A percentile compares a stretch with the other conserved stretches of the same genome.
phyloP scores from a whole-genome alignment of 495 filamentous ascomycete genomes.

The Hamigera avellanea region DNA sequence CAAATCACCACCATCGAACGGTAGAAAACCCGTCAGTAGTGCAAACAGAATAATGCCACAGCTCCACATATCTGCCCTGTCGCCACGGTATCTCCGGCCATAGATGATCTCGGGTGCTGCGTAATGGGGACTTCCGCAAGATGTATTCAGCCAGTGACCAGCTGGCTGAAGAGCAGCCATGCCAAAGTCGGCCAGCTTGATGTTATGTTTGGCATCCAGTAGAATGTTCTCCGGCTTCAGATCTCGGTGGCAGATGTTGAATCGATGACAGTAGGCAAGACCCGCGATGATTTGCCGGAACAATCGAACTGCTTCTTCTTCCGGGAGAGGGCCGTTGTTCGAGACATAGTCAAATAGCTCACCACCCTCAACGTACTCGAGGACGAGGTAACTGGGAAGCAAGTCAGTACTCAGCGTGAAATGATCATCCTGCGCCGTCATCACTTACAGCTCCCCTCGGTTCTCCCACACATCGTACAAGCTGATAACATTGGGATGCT shows the following conservation, averaged over 20 bases:
- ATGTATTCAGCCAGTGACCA: slow-evolving; percentile 63
- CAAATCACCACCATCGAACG: slow-evolving; percentile 63
- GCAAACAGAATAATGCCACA: slow-evolving; percentile 85
- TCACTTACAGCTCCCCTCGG: slow-evolving; percentile 71
- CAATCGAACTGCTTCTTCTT: slow-evolving; percentile 68
- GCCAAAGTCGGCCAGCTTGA: slow-evolving; percentile 95
- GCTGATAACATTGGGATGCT: slow-evolving; percentile 85
- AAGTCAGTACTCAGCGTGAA: background rate
- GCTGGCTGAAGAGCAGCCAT: slow-evolving; percentile 89
- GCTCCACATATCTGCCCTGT: slow-evolving; percentile 86
- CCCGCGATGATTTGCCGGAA: slow-evolving; percentile 93
- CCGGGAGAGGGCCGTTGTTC: slow-evolving; percentile 50
- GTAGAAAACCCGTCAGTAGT: slow-evolving; percentile 64
- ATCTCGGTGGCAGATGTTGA: slow-evolving; percentile 92
- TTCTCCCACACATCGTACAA: slow-evolving; percentile 97
- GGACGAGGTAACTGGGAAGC: slow-evolving; percentile 68
- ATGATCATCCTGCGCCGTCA: too few species aligned
- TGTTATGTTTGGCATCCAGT: slow-evolving; percentile 52
- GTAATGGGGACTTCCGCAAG: slow-evolving; percentile 94
- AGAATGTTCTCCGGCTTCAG: slow-evolving; percentile 97
- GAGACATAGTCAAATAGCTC: slow-evolving; percentile 81
- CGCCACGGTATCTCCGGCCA: slow-evolving; percentile 62
- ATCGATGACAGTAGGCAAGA: slow-evolving; percentile 79
- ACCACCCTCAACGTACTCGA: slow-evolving; percentile 88
- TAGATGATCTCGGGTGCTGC: slow-evolving; percentile 83